Percentiles rank a stretch among this genome's conserved stretches.
Conservation (phyloP, 1,139 yeast genomes). For the Yamadazyma siamensis region DNA sequence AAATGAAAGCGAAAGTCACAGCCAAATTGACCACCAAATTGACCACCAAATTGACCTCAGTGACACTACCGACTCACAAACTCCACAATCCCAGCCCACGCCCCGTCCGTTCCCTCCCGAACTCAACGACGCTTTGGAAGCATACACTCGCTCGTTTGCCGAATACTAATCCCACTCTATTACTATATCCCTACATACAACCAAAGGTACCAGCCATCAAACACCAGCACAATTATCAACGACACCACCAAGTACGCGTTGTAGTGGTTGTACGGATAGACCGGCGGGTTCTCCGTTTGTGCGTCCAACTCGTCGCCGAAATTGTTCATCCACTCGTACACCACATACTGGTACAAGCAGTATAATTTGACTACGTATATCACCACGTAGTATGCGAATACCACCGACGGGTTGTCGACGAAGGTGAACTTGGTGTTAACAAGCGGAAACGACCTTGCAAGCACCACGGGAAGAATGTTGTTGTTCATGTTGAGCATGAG, state of each 20-base stretch:
- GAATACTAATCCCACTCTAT: no score
- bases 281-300: no score
- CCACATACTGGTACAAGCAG: conserved; percentile 22
- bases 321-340: conserved; percentile 11
- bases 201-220: conserved; percentile 7
- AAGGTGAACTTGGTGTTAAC: conserved; percentile 18
- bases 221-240: conserved; percentile 3
- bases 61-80: no score
- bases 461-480: conserved; percentile 25
- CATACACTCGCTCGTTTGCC: no score
- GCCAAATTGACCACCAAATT: no score
- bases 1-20: no score
- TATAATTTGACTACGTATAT: conserved; percentile 23
- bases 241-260: conserved; percentile 6
- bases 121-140: no score
- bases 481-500: conserved; percentile 17
- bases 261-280: no score
- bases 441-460: conserved; percentile 24
- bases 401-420: conserved; percentile 3
- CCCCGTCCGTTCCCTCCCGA: no score
- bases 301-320: conserved; percentile 7
- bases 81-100: no score
- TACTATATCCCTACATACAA: no score
- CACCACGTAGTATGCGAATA: conserved; percentile 14
- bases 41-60: no score